Percentiles rank a stretch among this genome's conserved stretches.
Conservation (phyloP, 2,329 filamentous ascomycete genomes). For the Claviceps sp. region DNA sequence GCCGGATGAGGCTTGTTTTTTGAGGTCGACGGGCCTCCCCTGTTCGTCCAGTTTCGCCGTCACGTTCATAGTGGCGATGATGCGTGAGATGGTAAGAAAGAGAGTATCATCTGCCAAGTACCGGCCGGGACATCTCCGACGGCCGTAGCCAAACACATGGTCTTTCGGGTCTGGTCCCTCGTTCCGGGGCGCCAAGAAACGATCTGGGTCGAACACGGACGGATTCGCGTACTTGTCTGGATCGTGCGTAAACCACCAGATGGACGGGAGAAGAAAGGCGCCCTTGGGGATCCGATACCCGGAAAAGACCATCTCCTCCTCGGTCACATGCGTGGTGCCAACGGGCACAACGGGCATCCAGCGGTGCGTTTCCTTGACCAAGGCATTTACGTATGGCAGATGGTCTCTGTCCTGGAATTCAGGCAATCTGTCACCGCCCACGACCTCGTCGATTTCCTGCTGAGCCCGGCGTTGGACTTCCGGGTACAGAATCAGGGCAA, state of each 20-base stretch:
- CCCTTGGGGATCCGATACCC: constrained; percentile 16
- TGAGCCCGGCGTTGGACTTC: constrained; percentile 28
- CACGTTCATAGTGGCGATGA: constrained; percentile 32
- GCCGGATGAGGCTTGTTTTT: constrained; percentile 2
- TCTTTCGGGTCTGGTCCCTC: constrained; percentile 15
- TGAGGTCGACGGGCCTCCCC: constrained; percentile 20
- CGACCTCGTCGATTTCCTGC: constrained; percentile 27
- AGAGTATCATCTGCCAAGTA: constrained; percentile 18
- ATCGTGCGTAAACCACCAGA: constrained; percentile 42
- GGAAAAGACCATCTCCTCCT: constrained; percentile 13
- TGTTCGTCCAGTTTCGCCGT: constrained; percentile 13
- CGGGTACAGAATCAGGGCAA: constrained; percentile 31
- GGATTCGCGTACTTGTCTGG: constrained; percentile 46
- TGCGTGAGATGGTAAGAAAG: constrained; percentile 23
- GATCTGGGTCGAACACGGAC: constrained; percentile 18
- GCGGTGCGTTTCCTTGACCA: constrained; percentile 18
- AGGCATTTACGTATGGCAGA: constrained; percentile 27
- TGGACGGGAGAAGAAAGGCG: constrained; percentile 11
- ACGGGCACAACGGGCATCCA: constrained; percentile 21
- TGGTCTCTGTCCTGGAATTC: constrained; percentile 26
- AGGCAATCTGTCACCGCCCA: constrained; percentile 28
- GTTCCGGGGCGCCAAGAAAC: constrained; percentile 15
- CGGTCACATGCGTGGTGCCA: constrained; percentile 24
- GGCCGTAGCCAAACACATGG: constrained; percentile 22
- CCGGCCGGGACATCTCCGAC: constrained; percentile 21